Base-by-base conservation (phyloP, 179 eudicot genomes). In the Vitellaria paradoxa region DNA sequence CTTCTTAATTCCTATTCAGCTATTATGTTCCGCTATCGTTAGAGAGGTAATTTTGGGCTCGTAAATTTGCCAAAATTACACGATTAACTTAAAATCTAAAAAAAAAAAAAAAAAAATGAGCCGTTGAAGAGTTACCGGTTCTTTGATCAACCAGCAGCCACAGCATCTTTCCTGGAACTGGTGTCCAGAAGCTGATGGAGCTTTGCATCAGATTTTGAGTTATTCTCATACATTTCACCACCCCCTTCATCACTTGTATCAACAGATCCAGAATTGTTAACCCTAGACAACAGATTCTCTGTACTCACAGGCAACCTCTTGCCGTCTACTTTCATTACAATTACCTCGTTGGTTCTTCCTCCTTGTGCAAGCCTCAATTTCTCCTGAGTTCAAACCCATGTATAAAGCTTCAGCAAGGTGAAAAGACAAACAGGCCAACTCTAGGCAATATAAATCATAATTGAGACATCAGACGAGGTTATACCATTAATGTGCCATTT, bases 211-310 rank as follows among this genome's bases (percentile, higher is more conserved):
- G n/a, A n/a, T n/a, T n/a, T n/a, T n/a, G 91, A 76, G 78, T 75
- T 82, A 65, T 86, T 84, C 68, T 85, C 94, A 9, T 83, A 86
- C 14, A 75, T 56, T 45, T 89, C n/a, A n/a, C n/a, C 93, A 21
- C 73, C 42, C 4, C 84, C 91, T 76, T 88, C 93, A 26, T 85
- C 86, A 75, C n/a, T 85, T 76, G 86, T 78, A 53, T 86, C 77
- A 40, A 74, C 68, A 15, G 92, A 84, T 56, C 88, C 86, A 3
- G 91, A 77, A 77, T 91, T 91, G 81, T 91, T 82, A 47, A 95
- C 96, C 84, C 90, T 88, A 14, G 97, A 87, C 2, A 95, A 90
- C 62, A 95, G 83, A 77, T 95, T 91, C 62, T 90, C 97, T 4
- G 99, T 93, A 73, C 87, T 88, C 73, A 85, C 83, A 5, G 90